These are phyloP conservation scores for Trypanosoma caninum DNA, from an alignment of 208 protist genomes.

Conservation along the genomic window DNA sequence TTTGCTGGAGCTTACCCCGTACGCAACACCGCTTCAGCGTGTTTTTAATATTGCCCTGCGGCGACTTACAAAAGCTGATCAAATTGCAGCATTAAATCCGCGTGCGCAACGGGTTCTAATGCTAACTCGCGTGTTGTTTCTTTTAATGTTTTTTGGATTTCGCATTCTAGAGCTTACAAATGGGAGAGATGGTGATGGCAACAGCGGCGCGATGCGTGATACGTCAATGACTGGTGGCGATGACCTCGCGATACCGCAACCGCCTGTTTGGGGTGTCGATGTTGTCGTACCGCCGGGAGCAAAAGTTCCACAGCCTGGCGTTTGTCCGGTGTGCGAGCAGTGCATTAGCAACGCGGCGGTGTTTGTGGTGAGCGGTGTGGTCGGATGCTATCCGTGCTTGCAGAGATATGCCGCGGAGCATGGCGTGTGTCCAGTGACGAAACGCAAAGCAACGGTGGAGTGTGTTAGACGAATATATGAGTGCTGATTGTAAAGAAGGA, in stretches of 20 bases:
- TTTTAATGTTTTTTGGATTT: constrained; percentile 63
- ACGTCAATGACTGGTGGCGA: constrained; percentile 20
- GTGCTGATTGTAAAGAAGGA: constrained; percentile 21
- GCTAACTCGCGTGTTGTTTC: constrained; percentile 56
- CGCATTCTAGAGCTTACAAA: constrained; percentile 53
- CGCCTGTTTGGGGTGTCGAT: constrained; percentile 63
- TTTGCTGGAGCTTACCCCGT: constrained; percentile 71
- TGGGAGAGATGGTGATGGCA: background rate
- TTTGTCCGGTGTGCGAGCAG: constrained; percentile 63
- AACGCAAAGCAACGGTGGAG: constrained; percentile 34
- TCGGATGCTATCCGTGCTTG: constrained; percentile 85
- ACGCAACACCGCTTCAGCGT: constrained; percentile 46
- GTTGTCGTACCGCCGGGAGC: constrained; percentile 10
- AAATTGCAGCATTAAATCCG: constrained; percentile 25
- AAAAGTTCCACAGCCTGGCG: constrained; percentile 33
- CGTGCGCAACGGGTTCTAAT: constrained; percentile 44
- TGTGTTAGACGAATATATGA: constrained; percentile 80
- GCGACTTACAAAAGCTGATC: constrained; percentile 40
- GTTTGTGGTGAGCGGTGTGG: constrained; percentile 52
- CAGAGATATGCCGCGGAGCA: constrained; percentile 41
- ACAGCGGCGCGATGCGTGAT: constrained; percentile 7
- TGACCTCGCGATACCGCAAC: constrained; percentile 55
- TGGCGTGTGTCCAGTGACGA: constrained; percentile 57
- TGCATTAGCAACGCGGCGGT: constrained; percentile 67
- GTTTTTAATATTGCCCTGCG: constrained; percentile 55